Conservation (phyloP, 345 rosid genomes). For the Citrus hindsii region DNA sequence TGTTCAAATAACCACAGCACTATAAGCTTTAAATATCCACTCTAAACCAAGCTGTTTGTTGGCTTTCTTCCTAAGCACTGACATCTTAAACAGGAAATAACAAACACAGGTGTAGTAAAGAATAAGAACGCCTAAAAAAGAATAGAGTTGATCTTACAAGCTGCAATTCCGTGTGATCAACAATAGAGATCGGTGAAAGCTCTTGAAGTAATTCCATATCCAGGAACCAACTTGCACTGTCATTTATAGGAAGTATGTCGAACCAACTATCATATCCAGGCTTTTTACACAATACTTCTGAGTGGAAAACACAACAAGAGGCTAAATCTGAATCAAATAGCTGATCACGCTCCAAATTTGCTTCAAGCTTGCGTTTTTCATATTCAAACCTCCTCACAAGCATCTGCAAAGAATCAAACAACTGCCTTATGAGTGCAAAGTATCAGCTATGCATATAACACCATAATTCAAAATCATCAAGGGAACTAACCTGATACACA, state of each 20-base stretch:
- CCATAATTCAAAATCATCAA: conserved; percentile 4
- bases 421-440: conserved; percentile 6
- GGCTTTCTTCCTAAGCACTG: not conserved
- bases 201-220: conserved; percentile 66
- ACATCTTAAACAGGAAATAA: not conserved
- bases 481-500: conserved; percentile 55
- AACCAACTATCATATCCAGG: conserved; percentile 54
- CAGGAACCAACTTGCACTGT: conserved; percentile 57
- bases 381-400: conserved; percentile 54
- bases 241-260: conserved; percentile 49
- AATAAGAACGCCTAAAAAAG: not conserved
- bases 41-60: not conserved
- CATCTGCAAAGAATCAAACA: conserved; percentile 43
- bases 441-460: not conserved
- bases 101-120: too few species aligned
- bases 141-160: conserved; percentile 39
- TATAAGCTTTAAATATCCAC: not conserved
- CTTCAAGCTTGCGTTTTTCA: conserved; percentile 53
- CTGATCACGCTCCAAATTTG: conserved; percentile 23
- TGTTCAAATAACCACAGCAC: not conserved
- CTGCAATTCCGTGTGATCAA: conserved; percentile 28
- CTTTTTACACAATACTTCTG: conserved; percentile 48
- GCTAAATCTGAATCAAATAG: conserved; percentile 26
- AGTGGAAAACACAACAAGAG: conserved; percentile 49
- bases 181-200: conserved; percentile 37